Evolutionary conservation across 2,329 filamentous ascomycete species (phyloP).

Genomic region (Ophiocordyceps australis): DNA sequence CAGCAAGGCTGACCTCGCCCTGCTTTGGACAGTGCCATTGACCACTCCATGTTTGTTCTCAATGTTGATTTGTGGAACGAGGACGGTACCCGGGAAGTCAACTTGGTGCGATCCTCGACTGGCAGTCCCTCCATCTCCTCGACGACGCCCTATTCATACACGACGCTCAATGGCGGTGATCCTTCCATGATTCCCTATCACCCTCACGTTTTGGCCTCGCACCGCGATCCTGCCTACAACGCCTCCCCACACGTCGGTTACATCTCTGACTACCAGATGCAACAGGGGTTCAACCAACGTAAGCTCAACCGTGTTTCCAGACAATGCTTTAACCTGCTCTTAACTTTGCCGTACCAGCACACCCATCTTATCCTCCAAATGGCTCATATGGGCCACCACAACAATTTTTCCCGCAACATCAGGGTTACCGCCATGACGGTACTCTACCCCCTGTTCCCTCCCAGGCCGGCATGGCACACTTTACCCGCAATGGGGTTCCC

Average conservation of each 20-base stretch:
- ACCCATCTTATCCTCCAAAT: conserved; percentile 11
- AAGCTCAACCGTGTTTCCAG: conserved; percentile 1
- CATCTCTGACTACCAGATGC: conserved; percentile 13
- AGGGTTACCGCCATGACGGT: conserved; percentile 11
- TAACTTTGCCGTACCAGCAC: conserved; percentile 3
- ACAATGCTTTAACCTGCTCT: neutral
- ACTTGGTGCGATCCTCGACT: conserved; percentile 44
- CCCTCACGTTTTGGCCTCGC: conserved; percentile 17
- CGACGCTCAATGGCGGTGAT: conserved; percentile 20
- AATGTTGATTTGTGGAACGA: conserved; percentile 54
- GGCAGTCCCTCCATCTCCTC: conserved; percentile 63
- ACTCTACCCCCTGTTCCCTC: conserved; percentile 8
- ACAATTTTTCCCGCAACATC: conserved; percentile 17
- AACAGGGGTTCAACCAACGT: conserved; percentile 15
- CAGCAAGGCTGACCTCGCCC: neutral
- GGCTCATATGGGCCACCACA: conserved; percentile 16
- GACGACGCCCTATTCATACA: conserved; percentile 63
- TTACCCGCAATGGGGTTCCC: conserved; percentile 8
- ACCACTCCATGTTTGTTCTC: conserved; percentile 29
- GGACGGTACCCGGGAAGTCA: conserved; percentile 44
- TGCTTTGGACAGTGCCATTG: conserved; percentile 12
- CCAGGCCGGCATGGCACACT: conserved; percentile 9
- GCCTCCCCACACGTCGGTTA: conserved; percentile 12
- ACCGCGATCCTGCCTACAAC: conserved; percentile 15
- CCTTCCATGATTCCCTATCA: conserved; percentile 9